Percentiles rank a stretch among this genome's conserved stretches.
These are phyloP conservation scores for Tephrocybe rancida DNA, from an alignment of 768 basidiomycete species.

Conservation along the genomic window DNA sequence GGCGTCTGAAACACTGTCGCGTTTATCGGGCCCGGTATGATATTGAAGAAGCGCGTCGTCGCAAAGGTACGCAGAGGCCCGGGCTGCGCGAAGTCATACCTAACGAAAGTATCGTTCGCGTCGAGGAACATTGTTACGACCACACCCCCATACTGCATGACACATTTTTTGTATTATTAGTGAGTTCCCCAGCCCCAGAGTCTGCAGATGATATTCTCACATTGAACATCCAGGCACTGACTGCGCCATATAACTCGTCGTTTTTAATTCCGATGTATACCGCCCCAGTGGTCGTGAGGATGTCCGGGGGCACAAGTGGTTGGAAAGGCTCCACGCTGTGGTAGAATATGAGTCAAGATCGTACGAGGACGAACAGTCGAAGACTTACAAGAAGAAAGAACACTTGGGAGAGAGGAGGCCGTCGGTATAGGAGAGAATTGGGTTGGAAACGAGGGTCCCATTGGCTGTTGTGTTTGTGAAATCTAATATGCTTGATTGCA, in stretches of 20 bases:
- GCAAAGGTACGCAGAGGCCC: constrained; percentile 27
- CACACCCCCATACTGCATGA: constrained; percentile 5
- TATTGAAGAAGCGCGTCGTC: constrained; percentile 25
- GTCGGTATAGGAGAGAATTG: constrained; percentile 20
- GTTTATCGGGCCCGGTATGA: constrained; percentile 24
- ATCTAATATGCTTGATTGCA: constrained; percentile 27
- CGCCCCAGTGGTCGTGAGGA: constrained; percentile 24
- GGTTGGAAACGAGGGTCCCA: constrained; percentile 27
- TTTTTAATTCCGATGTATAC: constrained; percentile 26
- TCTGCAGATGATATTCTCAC: constrained; percentile 2
- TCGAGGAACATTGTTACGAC: constrained; percentile 21
- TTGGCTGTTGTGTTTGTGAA: constrained; percentile 27
- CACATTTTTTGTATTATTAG: not conserved
- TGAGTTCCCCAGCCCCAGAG: not conserved
- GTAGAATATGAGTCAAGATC: not conserved
- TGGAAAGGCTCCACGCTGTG: constrained; percentile 24
- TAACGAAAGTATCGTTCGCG: constrained; percentile 24
- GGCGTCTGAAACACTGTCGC: constrained; percentile 25
- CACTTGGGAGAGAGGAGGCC: constrained; percentile 22
- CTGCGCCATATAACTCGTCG: constrained; percentile 28
- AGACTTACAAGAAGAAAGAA: constrained; percentile 25
- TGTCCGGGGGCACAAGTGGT: constrained; percentile 22
- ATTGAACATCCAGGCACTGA: constrained; percentile 18
- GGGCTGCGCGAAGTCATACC: constrained; percentile 30
- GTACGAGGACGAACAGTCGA: not conserved